These are phyloP conservation scores for Fusarium subglutinans DNA, from an alignment of 2,329 filamentous ascomycete genomes.

Conservation along the genomic window DNA sequence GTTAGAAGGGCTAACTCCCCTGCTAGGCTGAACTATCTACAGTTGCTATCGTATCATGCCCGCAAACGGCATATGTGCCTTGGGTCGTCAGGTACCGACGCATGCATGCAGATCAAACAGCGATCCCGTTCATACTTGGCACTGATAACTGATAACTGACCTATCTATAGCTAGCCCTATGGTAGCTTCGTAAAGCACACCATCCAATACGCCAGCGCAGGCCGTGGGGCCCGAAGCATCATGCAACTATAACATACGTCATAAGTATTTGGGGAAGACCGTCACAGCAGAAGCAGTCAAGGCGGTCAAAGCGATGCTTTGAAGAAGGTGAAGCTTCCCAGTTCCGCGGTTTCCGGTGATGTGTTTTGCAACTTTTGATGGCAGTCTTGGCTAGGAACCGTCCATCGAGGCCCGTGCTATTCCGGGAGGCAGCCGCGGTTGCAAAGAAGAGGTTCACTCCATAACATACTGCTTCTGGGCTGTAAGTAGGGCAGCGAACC, in stretches of 20 bases:
- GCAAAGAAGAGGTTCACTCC: neutral
- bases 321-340: rapidly evolving
- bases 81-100: neutral
- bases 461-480: neutral
- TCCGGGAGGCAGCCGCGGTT: too few relatives aligned
- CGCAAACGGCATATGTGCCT: neutral
- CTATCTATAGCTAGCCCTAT: neutral
- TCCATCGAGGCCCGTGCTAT: rapidly evolving
- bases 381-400: rapidly evolving
- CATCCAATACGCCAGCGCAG: neutral
- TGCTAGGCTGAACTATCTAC: neutral
- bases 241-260: neutral
- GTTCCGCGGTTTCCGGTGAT: neutral
- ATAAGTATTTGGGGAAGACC: rapidly evolving
- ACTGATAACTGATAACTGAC: neutral
- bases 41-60: neutral
- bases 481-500: too few relatives aligned
- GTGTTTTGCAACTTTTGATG: rapidly evolving
- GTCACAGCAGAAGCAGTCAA: neutral
- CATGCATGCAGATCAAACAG: neutral
- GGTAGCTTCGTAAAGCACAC: neutral
- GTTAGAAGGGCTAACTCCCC: neutral
- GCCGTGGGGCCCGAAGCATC: neutral
- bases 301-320: neutral
- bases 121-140: neutral